Base-by-base conservation (phyloP, 768 basidiomycete species). In the Boletus rubroflammeus region DNA sequence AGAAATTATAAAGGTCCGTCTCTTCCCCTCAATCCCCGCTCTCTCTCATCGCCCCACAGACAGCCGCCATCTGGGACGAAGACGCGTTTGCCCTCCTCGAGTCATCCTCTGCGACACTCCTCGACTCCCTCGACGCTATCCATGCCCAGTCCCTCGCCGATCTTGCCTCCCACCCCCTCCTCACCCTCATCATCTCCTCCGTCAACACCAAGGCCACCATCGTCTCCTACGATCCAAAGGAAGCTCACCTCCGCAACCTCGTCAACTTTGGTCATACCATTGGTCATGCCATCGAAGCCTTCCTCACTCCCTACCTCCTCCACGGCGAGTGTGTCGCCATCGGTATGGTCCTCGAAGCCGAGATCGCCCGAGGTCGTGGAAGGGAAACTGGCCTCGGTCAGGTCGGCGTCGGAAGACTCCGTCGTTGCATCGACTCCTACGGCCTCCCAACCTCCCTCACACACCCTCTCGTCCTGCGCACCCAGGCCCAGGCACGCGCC, bases 231-330 rank as follows among this genome's bases (percentile, higher is more conserved):
- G 97, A 99, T 74, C 93, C 95, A 71, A 90, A 88, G 66, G 97
- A 99, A 75, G 94, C 94, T 0, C 92, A 97, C 21, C 80, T 99
- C 39, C 90, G 97, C 59, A 98, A 98, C 76, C 85, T 99, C 50
- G 96, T 99, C 77, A 99, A 99, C 73, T 98, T 98, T 66, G 97
- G 97, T 1, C 97, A 99, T 72, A 93, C 90, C 40, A 95, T 99
- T 64, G 97, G 97, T 0, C 97, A 99, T 74, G 97, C 96, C 15
- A 95, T 98, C 64, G 97, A 99, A 73, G 97, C 94, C 8, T 84
- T 98, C 36, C 76, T 98, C 52, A 96, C 96, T 0, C 96, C 96
- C 19, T 81, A 86, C 15, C 88, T 98, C 57, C 83, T 99, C 11
- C 97, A 99, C 62, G 97, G 97, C 40, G 97, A 99, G 72, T 98